Evolutionary conservation across 139 green algal species (phyloP), one percentile per base, ranked within the genome.

Genomic region (Parachlorella kessleri): DNA sequence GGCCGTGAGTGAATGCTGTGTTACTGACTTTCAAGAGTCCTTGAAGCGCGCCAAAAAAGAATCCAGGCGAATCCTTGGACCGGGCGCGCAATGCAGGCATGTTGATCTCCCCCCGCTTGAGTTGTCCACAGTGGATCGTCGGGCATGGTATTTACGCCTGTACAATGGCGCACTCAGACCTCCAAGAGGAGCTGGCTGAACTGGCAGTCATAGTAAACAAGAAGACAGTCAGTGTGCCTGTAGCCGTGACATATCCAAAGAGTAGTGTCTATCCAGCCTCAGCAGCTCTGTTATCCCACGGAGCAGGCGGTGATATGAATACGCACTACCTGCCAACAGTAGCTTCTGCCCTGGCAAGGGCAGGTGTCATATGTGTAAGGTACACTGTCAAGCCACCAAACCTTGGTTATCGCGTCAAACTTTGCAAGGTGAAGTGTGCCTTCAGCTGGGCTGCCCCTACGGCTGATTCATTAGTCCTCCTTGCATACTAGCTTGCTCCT

Each of bases 201-300:
- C 66, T 71, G 32, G 32, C 38, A 14, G 8, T 71, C 28, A 18
- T 36, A 28, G 36, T 36, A 28, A 28, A 40, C 5, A 63, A 38
- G 6, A 75, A 65, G n/a, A 18, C 28, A 1, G 14, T 72, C 3
- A 36, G 55, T 38, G 64, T 30, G 18, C 26, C 37, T 42, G 1
- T 72, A 23, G 7, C 41, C 36, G 5, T 39, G 10, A 7, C 7
- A 3, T 6, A 23, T 10, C 3, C 24, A 28, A 4, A 6, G 24
- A n/a, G 35, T 28, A 48, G 28, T 24, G 21, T 9, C 4, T 3
- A 4, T n/a, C 0, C 32, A 21, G 10, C 70, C 54, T 8, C n/a
- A 4, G 84, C 72, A 24, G 72, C 91, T 0, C 38, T 85, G 14
- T 36, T 91, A 64, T 35, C 75, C 23, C 87, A 91, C 21, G 87